Percentiles rank a stretch among this genome's conserved stretches.
These are phyloP conservation scores for Cyberlindnera bimundalis DNA, from an alignment of 805 yeast species.

Conservation along the genomic window DNA sequence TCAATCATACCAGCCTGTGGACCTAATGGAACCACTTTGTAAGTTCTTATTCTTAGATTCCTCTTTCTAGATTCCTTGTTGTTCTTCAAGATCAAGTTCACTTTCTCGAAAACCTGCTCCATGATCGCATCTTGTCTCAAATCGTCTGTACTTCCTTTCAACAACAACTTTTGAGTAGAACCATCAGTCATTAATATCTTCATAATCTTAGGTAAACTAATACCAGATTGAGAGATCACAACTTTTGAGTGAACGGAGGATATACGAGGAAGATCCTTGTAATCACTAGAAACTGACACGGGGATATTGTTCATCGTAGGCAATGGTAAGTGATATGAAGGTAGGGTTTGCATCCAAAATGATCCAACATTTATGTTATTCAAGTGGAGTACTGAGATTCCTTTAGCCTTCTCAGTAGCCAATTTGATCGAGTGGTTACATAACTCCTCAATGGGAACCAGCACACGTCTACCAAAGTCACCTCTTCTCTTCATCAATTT, in stretches of 20 bases:
- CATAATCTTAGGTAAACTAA: conserved; percentile 83
- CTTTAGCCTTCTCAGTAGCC: conserved; percentile 43
- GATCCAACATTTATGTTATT: conserved; percentile 38
- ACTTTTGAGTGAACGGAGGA: conserved; percentile 42
- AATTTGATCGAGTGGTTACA: conserved; percentile 49
- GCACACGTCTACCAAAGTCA: conserved; percentile 28
- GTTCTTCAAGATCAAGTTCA: conserved; percentile 57
- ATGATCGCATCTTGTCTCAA: conserved; percentile 93
- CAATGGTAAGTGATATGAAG: conserved; percentile 50
- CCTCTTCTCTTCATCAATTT: conserved; percentile 31
- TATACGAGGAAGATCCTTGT: conserved; percentile 47
- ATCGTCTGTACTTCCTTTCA: conserved; percentile 90
- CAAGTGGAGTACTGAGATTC: conserved; percentile 23
- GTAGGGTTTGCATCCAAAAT: conserved; percentile 58
- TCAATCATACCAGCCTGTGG: conserved; percentile 86
- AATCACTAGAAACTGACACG: conserved; percentile 39
- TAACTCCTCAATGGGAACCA: conserved; percentile 46
- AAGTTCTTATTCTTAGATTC: conserved; percentile 68
- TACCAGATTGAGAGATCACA: conserved; percentile 72
- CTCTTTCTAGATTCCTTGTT: conserved; percentile 57
- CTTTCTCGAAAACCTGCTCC: conserved; percentile 94
- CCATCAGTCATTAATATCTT: conserved; percentile 59
- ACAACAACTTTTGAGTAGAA: conserved; percentile 47
- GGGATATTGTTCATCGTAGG: conserved; percentile 57
- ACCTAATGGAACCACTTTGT: conserved; percentile 87